These are phyloP conservation scores for Neofusicoccum laricinum DNA, from an alignment of 2,329 filamentous ascomycete species.

Conservation along the genomic window DNA sequence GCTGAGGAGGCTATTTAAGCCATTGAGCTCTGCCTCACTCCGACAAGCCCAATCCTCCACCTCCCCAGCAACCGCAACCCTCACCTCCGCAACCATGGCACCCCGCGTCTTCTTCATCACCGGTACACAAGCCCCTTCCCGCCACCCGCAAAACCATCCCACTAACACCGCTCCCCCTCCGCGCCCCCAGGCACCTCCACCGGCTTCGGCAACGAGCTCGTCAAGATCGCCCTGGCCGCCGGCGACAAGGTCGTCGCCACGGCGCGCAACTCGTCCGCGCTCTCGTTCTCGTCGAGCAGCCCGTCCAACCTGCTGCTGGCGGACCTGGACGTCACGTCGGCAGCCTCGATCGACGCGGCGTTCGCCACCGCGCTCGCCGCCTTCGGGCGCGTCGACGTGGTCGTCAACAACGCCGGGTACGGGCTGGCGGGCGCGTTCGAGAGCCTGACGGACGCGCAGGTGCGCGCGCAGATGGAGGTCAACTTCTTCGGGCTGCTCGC, in stretches of 20 bases:
- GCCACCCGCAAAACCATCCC: not conserved
- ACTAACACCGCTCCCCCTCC: not conserved
- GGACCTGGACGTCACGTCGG: conserved; percentile 55
- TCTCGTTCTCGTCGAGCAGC: conserved; percentile 33
- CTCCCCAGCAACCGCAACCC: not conserved
- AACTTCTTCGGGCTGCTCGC: conserved; percentile 59
- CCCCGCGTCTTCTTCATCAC: conserved; percentile 46
- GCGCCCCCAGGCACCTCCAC: conserved; percentile 37
- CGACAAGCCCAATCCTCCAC: not conserved
- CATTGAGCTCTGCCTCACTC: not conserved
- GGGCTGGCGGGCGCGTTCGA: conserved; percentile 55
- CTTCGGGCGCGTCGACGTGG: conserved; percentile 57
- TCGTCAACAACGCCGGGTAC: conserved; percentile 62
- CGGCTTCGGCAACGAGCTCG: conserved; percentile 46
- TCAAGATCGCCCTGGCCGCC: conserved; percentile 27
- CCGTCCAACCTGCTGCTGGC: conserved; percentile 38
- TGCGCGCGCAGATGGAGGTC: conserved; percentile 55
- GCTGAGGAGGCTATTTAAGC: not conserved
- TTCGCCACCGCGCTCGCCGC: conserved; percentile 45
- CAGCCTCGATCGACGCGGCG: conserved; percentile 44
- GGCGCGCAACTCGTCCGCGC: conserved; percentile 41
- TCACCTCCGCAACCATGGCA: conserved; percentile 28
- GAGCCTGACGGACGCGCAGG: conserved; percentile 47
- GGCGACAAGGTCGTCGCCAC: conserved; percentile 47
- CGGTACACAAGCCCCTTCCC: not conserved